Conservation (phyloP, 2,329 filamentous ascomycete genomes). For the Graphium sp. region DNA sequence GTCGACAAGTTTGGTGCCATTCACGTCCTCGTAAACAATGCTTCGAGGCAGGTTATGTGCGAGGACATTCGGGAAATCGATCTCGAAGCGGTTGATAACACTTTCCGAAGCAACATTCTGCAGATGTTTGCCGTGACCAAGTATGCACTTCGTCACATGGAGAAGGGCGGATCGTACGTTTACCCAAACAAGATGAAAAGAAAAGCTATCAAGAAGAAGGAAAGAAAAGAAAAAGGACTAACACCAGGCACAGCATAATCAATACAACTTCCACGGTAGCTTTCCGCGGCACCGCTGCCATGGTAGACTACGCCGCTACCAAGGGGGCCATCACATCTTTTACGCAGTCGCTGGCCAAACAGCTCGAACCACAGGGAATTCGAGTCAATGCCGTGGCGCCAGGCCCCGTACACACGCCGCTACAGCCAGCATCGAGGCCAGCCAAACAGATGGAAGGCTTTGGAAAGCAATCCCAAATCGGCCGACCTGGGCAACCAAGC, state of each 20-base stretch:
- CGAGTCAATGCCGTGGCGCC: constrained; percentile 30
- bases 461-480: constrained; percentile 17
- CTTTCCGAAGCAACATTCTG: constrained; percentile 38
- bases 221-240: no score
- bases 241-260: constrained; percentile 24
- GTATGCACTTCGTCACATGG: constrained; percentile 36
- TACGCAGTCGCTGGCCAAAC: constrained; percentile 31
- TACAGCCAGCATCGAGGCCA: constrained; percentile 22
- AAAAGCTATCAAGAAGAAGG: no score
- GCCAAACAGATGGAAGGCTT: constrained; percentile 27
- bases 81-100: constrained; percentile 34
- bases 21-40: constrained; percentile 40
- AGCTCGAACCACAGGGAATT: constrained; percentile 38
- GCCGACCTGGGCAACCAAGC: constrained; percentile 22
- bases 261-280: constrained; percentile 37
- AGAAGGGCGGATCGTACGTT: constrained; percentile 24
- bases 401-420: constrained; percentile 23
- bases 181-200: not conserved
- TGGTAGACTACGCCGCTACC: constrained; percentile 38
- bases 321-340: constrained; percentile 42
- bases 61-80: constrained; percentile 34
- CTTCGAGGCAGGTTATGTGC: constrained; percentile 36
- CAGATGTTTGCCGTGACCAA: constrained; percentile 44
- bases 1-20: constrained; percentile 27
- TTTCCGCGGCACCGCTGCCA: constrained; percentile 29